Base-by-base conservation (phyloP, 257 asterid genomes). In the Ocimum tenuiflorum region DNA sequence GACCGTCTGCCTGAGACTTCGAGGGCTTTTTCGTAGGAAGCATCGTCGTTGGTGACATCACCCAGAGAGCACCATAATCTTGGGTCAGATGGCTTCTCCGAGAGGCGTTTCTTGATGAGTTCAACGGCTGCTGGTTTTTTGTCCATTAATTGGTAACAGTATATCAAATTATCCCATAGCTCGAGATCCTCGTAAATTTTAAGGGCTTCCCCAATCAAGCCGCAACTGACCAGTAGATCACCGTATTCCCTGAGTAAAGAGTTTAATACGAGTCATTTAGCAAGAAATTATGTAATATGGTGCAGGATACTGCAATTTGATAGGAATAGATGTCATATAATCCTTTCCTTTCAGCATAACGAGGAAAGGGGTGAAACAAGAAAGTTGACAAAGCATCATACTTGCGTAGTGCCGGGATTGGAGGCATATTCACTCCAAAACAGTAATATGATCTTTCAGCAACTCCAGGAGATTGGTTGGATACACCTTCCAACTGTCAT, bases 41-140 rank as follows among this genome's bases (percentile, higher is more conserved):
- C 22, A 63, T 84, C 96, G 51, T 86, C 85, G 49, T 66, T 83
- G 7, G 91, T 92, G 72, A 90, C 87, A 68, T 92, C 99, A 73
- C 96, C 99, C 56, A 89, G 95, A 10, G 97, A 89, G 75, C 97
- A 92, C 97, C 97, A 92, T 72, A 92, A 65, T 78, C 94, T 81
- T 43, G 97, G 69, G 75, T 92, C 97, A 51, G 70, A 69, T 22
- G 99, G 95, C 73, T 82, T 86, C 63, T 86, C 85, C 24, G 80
- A 74, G 20, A 92, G 75, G 47, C 84, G 80, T 54, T 68, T 72
- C 63, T 78, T 83, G 50, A 89, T 88, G 67, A 92, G 97, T 33
- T 89, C 96, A 53, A 90, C 91, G 8, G 96, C 96, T 36, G 96
- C 97, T 56, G 97, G 79, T 84, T 86, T 92, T 80, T 89, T 92